Evolutionary conservation across 345 rosid genomes (phyloP), one percentile per base, ranked within the genome.

Genomic region (Balakata baccata): DNA sequence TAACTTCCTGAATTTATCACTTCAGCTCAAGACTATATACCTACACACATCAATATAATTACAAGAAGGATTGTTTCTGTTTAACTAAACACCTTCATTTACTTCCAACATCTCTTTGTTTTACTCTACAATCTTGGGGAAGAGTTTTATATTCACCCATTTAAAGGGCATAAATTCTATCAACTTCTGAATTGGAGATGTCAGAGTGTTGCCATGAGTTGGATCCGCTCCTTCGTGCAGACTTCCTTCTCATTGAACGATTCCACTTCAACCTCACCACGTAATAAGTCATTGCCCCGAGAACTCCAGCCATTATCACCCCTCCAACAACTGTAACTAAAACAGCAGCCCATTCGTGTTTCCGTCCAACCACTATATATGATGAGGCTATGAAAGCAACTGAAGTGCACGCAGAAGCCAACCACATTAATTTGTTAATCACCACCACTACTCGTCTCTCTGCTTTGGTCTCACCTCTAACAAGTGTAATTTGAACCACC

Each of bases 381-480:
- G 97, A 86, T 9, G 98, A 90, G 37, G 97, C 97, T 78, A 93
- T 89, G 68, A 95, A 95, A 45, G 97, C 98, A 53, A 95, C 98
- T 0, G 98, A 95, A 34, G 98, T 95, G 82, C 99, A 93, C 71
- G 90, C 90, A 0, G 98, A 91, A 13, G 98, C 98, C 81, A 95
- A 70, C 99, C 99, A 95, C 97, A 95, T 95, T 74, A 93, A 75
- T 81, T 95, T 95, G 86, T 93, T 91, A 69, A 90, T 93, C 77
- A 95, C 90, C 85, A 37, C 97, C 68, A 89, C 97, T 3, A 91
- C 99, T 47, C 84, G 83, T 81, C 77, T 91, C 89, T 95, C 99
- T 7, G 98, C 97, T 85, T 91, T 93, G 12, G 98, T 95, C 86
- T 95, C 99, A 41, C 98, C 99, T 77, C 94, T 85, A 63, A 93